Percentiles rank a stretch among this genome's conserved stretches.
These are phyloP conservation scores for Myriosclerotinia curreyana DNA, from an alignment of 2,329 filamentous ascomycete species.

Conservation along the genomic window DNA sequence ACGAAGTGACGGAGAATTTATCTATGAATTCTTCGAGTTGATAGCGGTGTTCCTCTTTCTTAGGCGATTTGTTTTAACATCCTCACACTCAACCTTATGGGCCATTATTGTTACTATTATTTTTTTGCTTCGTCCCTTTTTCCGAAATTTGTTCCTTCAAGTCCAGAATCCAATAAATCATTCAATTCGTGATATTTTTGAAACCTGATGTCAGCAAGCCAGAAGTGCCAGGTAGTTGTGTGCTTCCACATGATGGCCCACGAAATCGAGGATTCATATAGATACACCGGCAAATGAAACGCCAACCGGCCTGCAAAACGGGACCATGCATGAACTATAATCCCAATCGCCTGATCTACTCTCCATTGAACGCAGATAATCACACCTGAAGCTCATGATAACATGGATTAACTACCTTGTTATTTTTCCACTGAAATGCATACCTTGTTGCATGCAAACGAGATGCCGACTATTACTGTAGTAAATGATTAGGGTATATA, in stretches of 20 bases:
- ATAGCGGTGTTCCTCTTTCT: not conserved
- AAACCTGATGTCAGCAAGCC: not conserved
- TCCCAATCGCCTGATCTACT: too few species aligned
- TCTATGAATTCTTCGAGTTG: not conserved
- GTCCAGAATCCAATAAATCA: not conserved
- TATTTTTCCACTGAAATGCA: not conserved
- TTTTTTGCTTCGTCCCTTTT: not conserved
- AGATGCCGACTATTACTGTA: too few species aligned
- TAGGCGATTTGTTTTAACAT: not conserved
- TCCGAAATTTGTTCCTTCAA: not conserved
- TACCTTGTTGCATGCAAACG: not conserved
- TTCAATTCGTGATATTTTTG: not conserved
- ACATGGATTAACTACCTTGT: not conserved
- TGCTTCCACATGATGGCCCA: too few species aligned
- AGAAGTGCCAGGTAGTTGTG: not conserved
- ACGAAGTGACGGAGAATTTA: not conserved
- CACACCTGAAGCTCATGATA: not conserved
- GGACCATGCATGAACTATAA: too few species aligned
- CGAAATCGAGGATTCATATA: not conserved
- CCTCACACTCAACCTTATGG: not conserved
- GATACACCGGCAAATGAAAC: not conserved
- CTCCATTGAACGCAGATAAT: not conserved
- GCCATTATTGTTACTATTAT: not conserved
- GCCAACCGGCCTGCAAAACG: not conserved
- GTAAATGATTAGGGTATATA: too few species aligned